Evolutionary conservation across 176 grass and related monocot species (phyloP).

Genomic region (Aegilops umbellulata): DNA sequence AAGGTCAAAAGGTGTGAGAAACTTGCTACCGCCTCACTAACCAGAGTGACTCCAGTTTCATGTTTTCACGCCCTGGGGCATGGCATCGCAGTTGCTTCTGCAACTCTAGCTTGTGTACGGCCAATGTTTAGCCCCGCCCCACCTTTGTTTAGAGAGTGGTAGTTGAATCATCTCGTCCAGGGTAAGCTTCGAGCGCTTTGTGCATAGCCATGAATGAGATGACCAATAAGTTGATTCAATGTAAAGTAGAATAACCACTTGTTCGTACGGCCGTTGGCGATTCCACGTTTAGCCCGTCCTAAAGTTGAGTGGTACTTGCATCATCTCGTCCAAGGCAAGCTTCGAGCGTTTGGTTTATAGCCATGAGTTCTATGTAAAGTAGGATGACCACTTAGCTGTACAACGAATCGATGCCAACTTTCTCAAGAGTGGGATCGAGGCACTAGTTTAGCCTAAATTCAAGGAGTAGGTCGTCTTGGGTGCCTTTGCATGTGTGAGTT

Average conservation of each 20-base stretch:
- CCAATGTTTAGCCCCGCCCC: not conserved
- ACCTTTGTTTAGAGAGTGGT: not conserved
- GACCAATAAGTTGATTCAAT: conserved; percentile 2
- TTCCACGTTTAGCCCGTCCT: not conserved
- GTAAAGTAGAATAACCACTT: not conserved
- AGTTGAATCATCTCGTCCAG: not conserved
- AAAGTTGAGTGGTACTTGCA: too few species aligned
- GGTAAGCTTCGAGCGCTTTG: not conserved
- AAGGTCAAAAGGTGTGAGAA: conserved; percentile 49
- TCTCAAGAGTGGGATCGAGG: not conserved
- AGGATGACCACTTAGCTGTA: too few species aligned
- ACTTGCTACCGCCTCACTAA: not conserved
- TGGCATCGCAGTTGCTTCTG: not conserved
- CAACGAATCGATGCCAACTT: not conserved
- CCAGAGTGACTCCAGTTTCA: not conserved
- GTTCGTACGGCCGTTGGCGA: not conserved
- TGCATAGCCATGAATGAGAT: conserved; percentile 28
- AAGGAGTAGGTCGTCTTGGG: too few species aligned
- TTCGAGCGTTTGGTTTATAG: too few species aligned
- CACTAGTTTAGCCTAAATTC: too few species aligned
- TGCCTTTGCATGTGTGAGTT: too few species aligned
- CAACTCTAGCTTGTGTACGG: not conserved
- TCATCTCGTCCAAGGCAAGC: too few species aligned
- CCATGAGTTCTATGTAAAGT: too few species aligned
- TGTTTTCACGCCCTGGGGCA: not conserved